Percentiles rank a stretch among this genome's conserved stretches.
phyloP scores from a whole-genome alignment of 768 basidiomycete genomes.

The Ramaria sp. region DNA sequence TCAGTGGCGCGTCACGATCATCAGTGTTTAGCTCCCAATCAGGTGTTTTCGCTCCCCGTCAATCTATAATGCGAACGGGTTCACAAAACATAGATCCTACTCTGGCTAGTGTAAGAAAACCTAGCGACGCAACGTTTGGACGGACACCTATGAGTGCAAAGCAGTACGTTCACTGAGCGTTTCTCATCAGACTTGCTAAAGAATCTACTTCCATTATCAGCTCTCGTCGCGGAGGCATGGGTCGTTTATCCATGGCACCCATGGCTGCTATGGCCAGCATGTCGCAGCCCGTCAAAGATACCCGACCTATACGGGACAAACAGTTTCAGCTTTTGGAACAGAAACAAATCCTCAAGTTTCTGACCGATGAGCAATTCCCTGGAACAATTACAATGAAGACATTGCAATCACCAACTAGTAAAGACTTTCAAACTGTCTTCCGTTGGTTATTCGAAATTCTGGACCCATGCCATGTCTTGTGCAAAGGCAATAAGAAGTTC shows the following conservation, averaged over 20 bases:
- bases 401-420: constrained; percentile 68
- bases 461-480: constrained; percentile 57
- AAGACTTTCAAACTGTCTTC: constrained; percentile 81
- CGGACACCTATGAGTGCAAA: constrained; percentile 64
- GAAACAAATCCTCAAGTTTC: constrained; percentile 63
- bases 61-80: constrained; percentile 51
- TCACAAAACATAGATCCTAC: constrained; percentile 54
- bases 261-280: constrained; percentile 24
- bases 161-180: constrained; percentile 22
- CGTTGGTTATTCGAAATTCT: constrained; percentile 60
- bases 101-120: constrained; percentile 58
- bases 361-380: constrained; percentile 48
- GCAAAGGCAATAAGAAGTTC: constrained; percentile 37
- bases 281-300: constrained; percentile 55
- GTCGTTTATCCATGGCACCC: constrained; percentile 35
- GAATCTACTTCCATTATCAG: constrained; percentile 26
- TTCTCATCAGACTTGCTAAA: constrained; percentile 6
- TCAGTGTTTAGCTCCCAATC: constrained; percentile 70
- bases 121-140: constrained; percentile 35
- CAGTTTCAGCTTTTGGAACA: constrained; percentile 66
- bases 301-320: constrained; percentile 67
- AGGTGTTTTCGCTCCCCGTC: constrained; percentile 54
- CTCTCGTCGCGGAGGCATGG: constrained; percentile 64
- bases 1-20: constrained; percentile 34
- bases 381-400: constrained; percentile 45